Conservation (phyloP, 2,329 filamentous ascomycete species). For the Tolypocladium tropicale region DNA sequence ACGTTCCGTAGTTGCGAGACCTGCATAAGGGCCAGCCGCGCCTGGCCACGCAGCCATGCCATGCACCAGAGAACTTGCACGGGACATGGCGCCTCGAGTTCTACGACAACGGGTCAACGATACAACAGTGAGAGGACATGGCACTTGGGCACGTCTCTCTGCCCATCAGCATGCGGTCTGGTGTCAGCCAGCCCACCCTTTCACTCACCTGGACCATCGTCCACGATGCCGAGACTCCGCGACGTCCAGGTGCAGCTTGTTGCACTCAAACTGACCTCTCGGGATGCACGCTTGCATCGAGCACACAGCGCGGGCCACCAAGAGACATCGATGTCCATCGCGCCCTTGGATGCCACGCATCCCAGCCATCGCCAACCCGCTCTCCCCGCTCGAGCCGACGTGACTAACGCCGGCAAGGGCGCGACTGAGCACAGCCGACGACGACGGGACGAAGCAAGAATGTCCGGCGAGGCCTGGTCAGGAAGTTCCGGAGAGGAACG, state of each 20-base stretch:
- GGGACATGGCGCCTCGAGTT: not conserved
- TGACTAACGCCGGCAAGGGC: not conserved
- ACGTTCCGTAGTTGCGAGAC: not conserved
- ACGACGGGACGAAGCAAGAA: not conserved
- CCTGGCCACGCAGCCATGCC: not conserved
- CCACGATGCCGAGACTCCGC: not conserved
- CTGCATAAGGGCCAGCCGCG: not conserved
- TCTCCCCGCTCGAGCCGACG: not conserved
- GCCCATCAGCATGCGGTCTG: not conserved
- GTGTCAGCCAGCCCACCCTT: not conserved
- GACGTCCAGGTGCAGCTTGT: not conserved
- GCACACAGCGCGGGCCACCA: not conserved
- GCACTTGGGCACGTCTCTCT: not conserved
- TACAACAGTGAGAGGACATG: not conserved
- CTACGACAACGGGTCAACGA: not conserved
- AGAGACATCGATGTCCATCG: not conserved
- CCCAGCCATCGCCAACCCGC: not conserved
- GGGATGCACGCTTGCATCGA: not conserved
- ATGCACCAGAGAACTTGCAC: not conserved
- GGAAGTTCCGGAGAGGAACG: constrained; percentile 19
- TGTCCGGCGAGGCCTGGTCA: constrained; percentile 6
- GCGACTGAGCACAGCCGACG: not conserved
- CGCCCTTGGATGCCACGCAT: not conserved
- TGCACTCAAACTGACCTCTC: not conserved
- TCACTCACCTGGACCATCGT: not conserved